phyloP scores from a whole-genome alignment of 441 rosid species.

The Croton laevigatus region DNA sequence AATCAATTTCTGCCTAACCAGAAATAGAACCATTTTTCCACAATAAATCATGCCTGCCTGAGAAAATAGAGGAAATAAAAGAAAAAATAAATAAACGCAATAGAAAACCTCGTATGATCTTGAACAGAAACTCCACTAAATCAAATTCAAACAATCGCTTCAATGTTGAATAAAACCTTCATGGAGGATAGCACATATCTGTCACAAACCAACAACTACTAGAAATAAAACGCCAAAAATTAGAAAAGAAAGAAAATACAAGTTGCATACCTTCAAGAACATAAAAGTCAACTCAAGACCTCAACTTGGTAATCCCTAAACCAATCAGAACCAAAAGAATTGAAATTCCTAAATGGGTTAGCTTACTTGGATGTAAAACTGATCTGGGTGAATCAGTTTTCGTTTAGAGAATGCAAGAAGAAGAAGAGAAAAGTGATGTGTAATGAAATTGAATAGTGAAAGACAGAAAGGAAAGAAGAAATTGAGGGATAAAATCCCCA shows the following conservation, averaged over 20 bases:
- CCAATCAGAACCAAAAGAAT: constrained; percentile 15
- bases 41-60: constrained; percentile 17
- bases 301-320: constrained; percentile 17
- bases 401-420: constrained; percentile 21
- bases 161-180: constrained; percentile 1
- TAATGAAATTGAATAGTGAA: background rate
- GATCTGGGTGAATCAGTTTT: constrained; percentile 44
- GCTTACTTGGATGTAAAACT: constrained; percentile 47
- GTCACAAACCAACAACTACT: background rate
- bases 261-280: constrained; percentile 12
- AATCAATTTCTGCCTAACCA: background rate
- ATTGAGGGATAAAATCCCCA: constrained; percentile 26
- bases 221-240: too few relatives aligned
- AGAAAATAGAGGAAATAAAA: background rate
- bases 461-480: constrained; percentile 21
- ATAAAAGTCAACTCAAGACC: constrained; percentile 11
- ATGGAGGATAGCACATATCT: background rate
- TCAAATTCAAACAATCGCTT: constrained; percentile 1
- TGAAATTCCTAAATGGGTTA: constrained; percentile 28
- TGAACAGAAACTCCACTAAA: constrained; percentile 20
- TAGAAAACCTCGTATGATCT: background rate
- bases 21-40: constrained; percentile 15
- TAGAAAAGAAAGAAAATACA: background rate
- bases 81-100: background rate
- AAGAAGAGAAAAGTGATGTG: constrained; percentile 18